Evolutionary conservation across 2,329 filamentous ascomycete species (phyloP).

Genomic region (Diplocarpon rosae): DNA sequence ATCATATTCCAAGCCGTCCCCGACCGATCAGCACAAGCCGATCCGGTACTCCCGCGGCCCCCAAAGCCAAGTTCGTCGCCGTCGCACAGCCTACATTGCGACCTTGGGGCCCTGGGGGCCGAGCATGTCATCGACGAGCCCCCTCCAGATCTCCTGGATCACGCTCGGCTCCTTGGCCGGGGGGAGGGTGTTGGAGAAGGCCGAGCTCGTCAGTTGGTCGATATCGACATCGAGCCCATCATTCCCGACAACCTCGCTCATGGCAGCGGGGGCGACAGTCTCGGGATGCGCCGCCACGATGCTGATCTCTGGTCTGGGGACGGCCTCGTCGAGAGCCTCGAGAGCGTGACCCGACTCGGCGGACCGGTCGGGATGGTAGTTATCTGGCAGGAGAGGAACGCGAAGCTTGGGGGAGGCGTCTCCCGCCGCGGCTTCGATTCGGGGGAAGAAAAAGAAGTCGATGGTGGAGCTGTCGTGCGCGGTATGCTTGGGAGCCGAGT

Average conservation of each 20-base stretch:
- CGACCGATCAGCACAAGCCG: slow-evolving; percentile 8
- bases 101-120: slow-evolving; percentile 12
- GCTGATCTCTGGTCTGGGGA: slow-evolving; percentile 36
- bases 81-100: slow-evolving; percentile 3
- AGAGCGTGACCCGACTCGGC: slow-evolving; percentile 31
- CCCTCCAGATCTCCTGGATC: slow-evolving; percentile 44
- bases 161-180: slow-evolving; percentile 33
- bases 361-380: slow-evolving; percentile 31
- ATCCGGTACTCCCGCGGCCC: slow-evolving; percentile 7
- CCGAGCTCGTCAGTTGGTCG: slow-evolving; percentile 36
- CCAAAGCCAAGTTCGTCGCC: slow-evolving; percentile 1
- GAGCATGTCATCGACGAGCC: slow-evolving; percentile 41
- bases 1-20: slow-evolving; percentile 1
- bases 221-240: slow-evolving; percentile 39
- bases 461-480: slow-evolving; percentile 24
- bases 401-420: slow-evolving; percentile 34
- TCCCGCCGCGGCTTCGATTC: slow-evolving; percentile 27
- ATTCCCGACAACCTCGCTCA: slow-evolving; percentile 47
- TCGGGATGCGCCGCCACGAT: slow-evolving; percentile 48
- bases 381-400: slow-evolving; percentile 51
- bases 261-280: slow-evolving; percentile 37
- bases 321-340: slow-evolving; percentile 33
- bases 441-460: slow-evolving; percentile 43
- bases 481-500: slow-evolving; percentile 32
- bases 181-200: slow-evolving; percentile 27